phyloP scores from a whole-genome alignment of 1,284 basidiomycete species.

The Pascua sp. region DNA sequence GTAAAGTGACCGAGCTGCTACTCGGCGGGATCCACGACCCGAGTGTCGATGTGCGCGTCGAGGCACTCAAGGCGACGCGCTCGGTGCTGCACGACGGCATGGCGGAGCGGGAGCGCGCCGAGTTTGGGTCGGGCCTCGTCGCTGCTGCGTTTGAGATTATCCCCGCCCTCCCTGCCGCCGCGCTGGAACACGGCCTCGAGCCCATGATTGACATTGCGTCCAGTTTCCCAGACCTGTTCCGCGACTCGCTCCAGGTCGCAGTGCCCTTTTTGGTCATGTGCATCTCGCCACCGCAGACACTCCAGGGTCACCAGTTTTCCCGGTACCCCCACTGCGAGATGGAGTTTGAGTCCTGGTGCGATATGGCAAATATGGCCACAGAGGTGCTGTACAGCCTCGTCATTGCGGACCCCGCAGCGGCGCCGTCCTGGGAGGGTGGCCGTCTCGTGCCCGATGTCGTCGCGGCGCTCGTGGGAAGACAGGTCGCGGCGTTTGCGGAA shows the following conservation, averaged over 20 bases:
- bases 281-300: slow-evolving; percentile 27
- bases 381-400: slow-evolving; percentile 41
- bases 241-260: slow-evolving; percentile 59
- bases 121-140: slow-evolving; percentile 28
- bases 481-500: slow-evolving; percentile 29
- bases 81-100: slow-evolving; percentile 34
- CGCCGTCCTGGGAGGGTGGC: slow-evolving; percentile 29
- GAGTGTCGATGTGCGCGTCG: slow-evolving; percentile 37
- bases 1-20: slow-evolving; percentile 35
- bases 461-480: slow-evolving; percentile 30
- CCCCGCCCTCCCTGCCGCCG: slow-evolving; percentile 22
- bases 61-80: slow-evolving; percentile 40
- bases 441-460: slow-evolving; percentile 30
- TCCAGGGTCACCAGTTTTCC: slow-evolving; percentile 26
- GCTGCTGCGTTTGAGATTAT: slow-evolving; percentile 26
- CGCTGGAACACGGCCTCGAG: slow-evolving; percentile 51
- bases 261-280: slow-evolving; percentile 59
- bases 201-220: slow-evolving; percentile 68
- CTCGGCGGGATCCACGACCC: slow-evolving; percentile 38
- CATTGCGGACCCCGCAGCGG: slow-evolving; percentile 26
- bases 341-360: slow-evolving; percentile 69
- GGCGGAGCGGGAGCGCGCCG: slow-evolving; percentile 27
- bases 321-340: slow-evolving; percentile 26
- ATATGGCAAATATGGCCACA: slow-evolving; percentile 56
- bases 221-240: slow-evolving; percentile 63